These are phyloP conservation scores for Trichoderma afroharzianum DNA, from an alignment of 2,329 filamentous ascomycete species.

Conservation along the genomic window DNA sequence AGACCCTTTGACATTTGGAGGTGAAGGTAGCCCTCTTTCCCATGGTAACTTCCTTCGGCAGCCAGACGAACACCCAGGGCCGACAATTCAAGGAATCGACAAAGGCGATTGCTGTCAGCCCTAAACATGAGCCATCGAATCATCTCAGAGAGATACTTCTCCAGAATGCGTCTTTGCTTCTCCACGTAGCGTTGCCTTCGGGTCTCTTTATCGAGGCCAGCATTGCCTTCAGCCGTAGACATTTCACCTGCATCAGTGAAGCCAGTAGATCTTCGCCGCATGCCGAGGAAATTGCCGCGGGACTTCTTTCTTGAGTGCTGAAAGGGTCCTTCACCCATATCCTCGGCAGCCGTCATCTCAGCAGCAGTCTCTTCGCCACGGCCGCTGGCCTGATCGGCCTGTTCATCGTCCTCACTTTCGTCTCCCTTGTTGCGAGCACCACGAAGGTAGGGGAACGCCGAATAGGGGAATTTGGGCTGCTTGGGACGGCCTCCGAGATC, in stretches of 20 bases:
- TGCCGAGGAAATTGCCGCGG: constrained; percentile 51
- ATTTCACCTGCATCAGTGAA: constrained; percentile 45
- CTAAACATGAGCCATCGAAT: constrained; percentile 96
- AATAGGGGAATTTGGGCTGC: constrained; percentile 85
- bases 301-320: constrained; percentile 45
- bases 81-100: constrained; percentile 92
- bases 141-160: constrained; percentile 88
- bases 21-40: constrained; percentile 91
- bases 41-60: constrained; percentile 93
- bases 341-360: constrained; percentile 58
- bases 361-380: constrained; percentile 45
- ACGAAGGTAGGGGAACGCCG: constrained; percentile 84
- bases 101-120: constrained; percentile 90
- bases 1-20: constrained; percentile 89
- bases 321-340: constrained; percentile 47
- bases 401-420: constrained; percentile 63
- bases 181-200: constrained; percentile 65
- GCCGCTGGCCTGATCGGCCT: constrained; percentile 39
- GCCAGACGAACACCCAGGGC: constrained; percentile 90
- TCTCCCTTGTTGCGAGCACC: constrained; percentile 76
- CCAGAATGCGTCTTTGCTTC: constrained; percentile 77
- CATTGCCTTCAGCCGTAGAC: constrained; percentile 44
- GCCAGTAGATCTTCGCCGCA: constrained; percentile 52
- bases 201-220: constrained; percentile 45
- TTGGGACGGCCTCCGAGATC: constrained; percentile 67